Base-by-base conservation (phyloP, 1,139 yeast genomes). In the Scheffersomyces segobiensis region DNA sequence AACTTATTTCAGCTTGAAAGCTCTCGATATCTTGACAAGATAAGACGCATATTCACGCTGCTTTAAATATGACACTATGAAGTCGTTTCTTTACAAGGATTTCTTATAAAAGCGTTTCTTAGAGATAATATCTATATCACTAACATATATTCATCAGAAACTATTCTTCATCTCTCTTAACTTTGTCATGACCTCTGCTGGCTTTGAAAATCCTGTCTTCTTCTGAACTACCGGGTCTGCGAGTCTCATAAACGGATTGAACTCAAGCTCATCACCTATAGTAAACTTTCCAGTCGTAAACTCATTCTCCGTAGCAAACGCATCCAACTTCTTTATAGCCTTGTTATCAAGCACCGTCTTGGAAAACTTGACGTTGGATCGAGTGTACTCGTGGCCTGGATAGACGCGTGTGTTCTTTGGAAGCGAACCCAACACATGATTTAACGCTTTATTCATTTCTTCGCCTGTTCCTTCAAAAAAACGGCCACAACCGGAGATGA, bases 331-430 rank as follows among this genome's bases (percentile, higher is more conserved):
- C 49, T 75, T 74, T 52, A 95, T 77, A 0, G 91, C 89, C 5
- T 61, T 63, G 64, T 83, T 84, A 12, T 79, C 78, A 68, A 93
- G 75, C 1, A 95, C 85, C 1, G 87, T 83, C 60, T 81, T 79
- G 10, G 96, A 91, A 71, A 95, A 95, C 65, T 82, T 84, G 52
- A 90, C 87, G 71, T 96, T 95, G 48, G 91, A 81, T 63, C 82
- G 83, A 17, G 99, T 96, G 75, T 95, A 95, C 75, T 95, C 99
- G 73, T 95, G 99, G 1, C 99, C 99, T 0, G 98, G 96, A 68
- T 87, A 90, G 3, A 93, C 95, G 48, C 77, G 72, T 0, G 97
- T 91, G 18, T 86, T 87, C 47, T 79, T 75, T 1, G 97, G 96
- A 58, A 92, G 79, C 52, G 71, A 68, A 2, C 82, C 89, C 62